These are phyloP conservation scores for Blastobotrys ciferrii DNA, from an alignment of 1,139 yeast genomes.

Conservation along the genomic window DNA sequence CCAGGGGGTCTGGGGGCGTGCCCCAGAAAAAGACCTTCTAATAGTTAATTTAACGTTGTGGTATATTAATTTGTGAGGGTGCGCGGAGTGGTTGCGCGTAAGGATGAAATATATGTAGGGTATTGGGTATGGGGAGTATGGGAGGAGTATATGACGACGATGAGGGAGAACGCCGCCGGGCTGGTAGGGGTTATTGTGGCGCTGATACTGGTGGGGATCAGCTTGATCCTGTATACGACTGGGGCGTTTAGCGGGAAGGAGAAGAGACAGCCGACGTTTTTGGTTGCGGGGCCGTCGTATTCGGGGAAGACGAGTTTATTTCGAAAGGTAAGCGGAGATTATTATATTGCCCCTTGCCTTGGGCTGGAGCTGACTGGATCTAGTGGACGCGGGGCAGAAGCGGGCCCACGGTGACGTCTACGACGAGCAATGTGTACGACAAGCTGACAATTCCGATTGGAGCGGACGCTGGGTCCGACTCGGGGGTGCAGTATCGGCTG, in stretches of 20 bases:
- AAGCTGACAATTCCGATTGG: constrained; percentile 40
- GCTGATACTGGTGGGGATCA: constrained; percentile 18
- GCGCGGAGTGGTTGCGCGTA: too few relatives aligned
- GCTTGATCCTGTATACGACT: constrained; percentile 14
- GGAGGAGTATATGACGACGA: too few relatives aligned
- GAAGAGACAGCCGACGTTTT: constrained; percentile 52
- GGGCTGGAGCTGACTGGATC: too few relatives aligned
- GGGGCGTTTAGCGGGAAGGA: constrained; percentile 18
- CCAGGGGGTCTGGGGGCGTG: too few relatives aligned
- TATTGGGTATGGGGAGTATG: too few relatives aligned
- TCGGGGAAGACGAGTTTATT: constrained; percentile 77
- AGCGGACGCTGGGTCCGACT: constrained; percentile 21
- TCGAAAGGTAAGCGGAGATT: constrained; percentile 27
- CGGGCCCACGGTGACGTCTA: constrained; percentile 46
- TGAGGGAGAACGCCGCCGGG: neutral
- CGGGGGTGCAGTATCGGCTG: constrained; percentile 43
- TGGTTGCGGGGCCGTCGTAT: constrained; percentile 69
- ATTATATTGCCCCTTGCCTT: too few relatives aligned
- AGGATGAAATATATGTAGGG: too few relatives aligned
- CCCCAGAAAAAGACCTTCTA: too few relatives aligned
- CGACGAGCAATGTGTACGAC: constrained; percentile 43
- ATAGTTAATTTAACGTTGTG: too few relatives aligned
- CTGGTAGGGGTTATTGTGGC: constrained; percentile 14
- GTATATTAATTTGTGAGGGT: too few relatives aligned
- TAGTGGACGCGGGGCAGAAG: constrained; percentile 31